Conservation (phyloP, 176 grass and related monocot genomes). For the Musa itinerans region DNA sequence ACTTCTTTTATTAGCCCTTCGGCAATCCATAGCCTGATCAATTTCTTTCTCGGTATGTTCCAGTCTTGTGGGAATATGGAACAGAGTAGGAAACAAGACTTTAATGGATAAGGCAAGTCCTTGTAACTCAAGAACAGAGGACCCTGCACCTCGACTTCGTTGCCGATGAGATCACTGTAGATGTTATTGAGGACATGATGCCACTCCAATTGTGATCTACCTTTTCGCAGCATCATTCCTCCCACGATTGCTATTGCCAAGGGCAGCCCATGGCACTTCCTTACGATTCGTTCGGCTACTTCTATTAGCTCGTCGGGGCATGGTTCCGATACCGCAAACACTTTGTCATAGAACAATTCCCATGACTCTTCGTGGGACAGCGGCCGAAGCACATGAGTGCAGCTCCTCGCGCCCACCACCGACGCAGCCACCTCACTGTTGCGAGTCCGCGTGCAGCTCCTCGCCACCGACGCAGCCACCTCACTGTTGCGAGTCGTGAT, state of each 20-base stretch:
- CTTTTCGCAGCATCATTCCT: constrained; percentile 31
- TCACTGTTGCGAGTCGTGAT: constrained; percentile 17
- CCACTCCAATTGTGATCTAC: constrained; percentile 19
- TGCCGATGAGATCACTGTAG: constrained; percentile 19
- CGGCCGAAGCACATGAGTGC: constrained; percentile 6
- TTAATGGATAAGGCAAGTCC: constrained; percentile 28
- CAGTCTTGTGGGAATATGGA: constrained; percentile 29
- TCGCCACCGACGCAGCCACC: neutral
- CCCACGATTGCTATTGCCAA: constrained; percentile 31
- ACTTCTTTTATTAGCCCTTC: constrained; percentile 41
- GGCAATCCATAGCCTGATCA: constrained; percentile 34
- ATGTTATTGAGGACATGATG: constrained; percentile 24
- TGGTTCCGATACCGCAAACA: constrained; percentile 16
- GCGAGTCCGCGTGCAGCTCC: neutral
- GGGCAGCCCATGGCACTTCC: constrained; percentile 36
- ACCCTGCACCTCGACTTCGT: constrained; percentile 8
- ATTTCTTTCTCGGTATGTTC: constrained; percentile 28
- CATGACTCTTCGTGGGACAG: constrained; percentile 27
- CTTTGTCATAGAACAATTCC: constrained; percentile 31
- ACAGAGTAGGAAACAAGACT: constrained; percentile 37
- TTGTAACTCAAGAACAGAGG: constrained; percentile 29
- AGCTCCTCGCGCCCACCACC: neutral
- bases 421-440: neutral
- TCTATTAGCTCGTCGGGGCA: constrained; percentile 23
- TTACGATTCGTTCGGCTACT: constrained; percentile 28